Percentiles rank a stretch among this genome's conserved stretches.
Evolutionary conservation across 2,329 filamentous ascomycete species (phyloP).

Genomic region (Cercospora sesami): DNA sequence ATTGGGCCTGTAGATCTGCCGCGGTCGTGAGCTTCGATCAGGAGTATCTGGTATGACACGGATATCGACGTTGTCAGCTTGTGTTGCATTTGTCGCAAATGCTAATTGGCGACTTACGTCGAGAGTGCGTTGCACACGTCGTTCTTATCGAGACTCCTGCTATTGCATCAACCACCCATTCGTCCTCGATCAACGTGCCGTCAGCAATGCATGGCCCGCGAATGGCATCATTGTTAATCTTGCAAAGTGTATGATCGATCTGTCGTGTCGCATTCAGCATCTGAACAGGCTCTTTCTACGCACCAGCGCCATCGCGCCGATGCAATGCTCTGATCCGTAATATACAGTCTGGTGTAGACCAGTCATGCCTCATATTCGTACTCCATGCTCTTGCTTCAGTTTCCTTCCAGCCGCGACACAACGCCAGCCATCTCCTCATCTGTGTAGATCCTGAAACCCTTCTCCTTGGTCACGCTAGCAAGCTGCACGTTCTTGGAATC

Average conservation of each 20-base stretch:
- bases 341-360: constrained; percentile 20
- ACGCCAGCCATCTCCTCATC: constrained; percentile 96
- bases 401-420: constrained; percentile 71
- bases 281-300: constrained; percentile 4
- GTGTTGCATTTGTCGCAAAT: not conserved
- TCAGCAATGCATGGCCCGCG: not conserved
- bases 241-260: not conserved
- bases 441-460: constrained; percentile 97
- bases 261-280: not conserved
- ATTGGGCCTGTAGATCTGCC: not conserved
- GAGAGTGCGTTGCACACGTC: not conserved
- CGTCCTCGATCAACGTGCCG: not conserved
- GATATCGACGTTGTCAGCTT: not conserved
- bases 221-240: not conserved
- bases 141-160: not conserved
- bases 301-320: constrained; percentile 17
- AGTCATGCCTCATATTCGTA: constrained; percentile 15
- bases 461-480: constrained; percentile 95
- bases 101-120: not conserved
- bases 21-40: not conserved
- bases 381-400: constrained; percentile 37
- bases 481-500: constrained; percentile 98
- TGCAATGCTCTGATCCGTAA: constrained; percentile 26
- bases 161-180: not conserved
- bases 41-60: not conserved